Percentiles rank a stretch among this genome's conserved stretches.
Evolutionary conservation across 495 filamentous ascomycete genomes (phyloP).

Genomic region (Trichoderma gamsii): DNA sequence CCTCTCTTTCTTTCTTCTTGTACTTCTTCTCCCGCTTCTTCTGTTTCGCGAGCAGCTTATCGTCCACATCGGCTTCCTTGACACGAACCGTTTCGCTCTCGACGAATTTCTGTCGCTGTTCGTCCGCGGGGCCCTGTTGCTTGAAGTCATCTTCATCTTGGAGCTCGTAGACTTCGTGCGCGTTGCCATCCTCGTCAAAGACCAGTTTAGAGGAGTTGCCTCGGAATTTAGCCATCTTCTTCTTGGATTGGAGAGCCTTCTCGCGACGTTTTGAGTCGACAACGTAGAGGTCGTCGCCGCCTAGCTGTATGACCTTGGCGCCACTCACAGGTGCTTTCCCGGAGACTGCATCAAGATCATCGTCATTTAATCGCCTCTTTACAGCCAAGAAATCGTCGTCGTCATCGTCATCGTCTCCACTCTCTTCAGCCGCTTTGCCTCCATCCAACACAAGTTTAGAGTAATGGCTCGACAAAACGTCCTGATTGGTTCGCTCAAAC

Average conservation of each 20-base stretch:
- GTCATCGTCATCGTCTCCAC: conserved; percentile 47
- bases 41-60: conserved; percentile 72
- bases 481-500: conserved; percentile 92
- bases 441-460: conserved; percentile 72
- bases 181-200: conserved; percentile 85
- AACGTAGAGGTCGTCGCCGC: conserved; percentile 58
- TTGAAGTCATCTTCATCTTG: conserved; percentile 75
- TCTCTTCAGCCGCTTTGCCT: conserved; percentile 35
- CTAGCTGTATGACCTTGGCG: conserved; percentile 48
- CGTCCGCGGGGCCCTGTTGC: conserved; percentile 62
- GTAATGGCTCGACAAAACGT: conserved; percentile 90
- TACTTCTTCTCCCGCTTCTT: conserved; percentile 82
- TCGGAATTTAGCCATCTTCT: conserved; percentile 83
- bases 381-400: conserved; percentile 81
- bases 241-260: conserved; percentile 89
- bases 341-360: conserved; percentile 34
- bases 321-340: conserved; percentile 30
- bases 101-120: conserved; percentile 70
- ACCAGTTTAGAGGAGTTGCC: conserved; percentile 75
- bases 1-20: conserved; percentile 74
- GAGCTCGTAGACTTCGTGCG: conserved; percentile 81
- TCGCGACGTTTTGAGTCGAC: conserved; percentile 91
- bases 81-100: conserved; percentile 65
- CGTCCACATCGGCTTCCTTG: conserved; percentile 67
- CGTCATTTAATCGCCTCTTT: conserved; percentile 69